These are phyloP conservation scores for Coemansia sp. DNA, from an alignment of 371 early-diverging fungal genomes.

Conservation along the genomic window DNA sequence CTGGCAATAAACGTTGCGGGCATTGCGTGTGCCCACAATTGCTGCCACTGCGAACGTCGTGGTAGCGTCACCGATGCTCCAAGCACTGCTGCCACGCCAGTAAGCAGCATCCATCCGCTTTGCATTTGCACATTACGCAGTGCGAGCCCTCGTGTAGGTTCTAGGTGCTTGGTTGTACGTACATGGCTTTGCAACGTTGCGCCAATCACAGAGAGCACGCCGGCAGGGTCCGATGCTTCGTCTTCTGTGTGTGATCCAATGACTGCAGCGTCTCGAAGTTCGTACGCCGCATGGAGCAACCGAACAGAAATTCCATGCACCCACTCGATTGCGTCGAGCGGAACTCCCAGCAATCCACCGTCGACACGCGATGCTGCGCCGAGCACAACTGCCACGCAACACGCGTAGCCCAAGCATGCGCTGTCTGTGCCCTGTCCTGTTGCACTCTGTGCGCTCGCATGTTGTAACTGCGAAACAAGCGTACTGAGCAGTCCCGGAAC, in stretches of 20 bases:
- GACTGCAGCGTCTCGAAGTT: conserved; percentile 20
- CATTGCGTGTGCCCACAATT: conserved; percentile 41
- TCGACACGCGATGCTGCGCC: neutral
- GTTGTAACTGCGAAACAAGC: conserved; percentile 28
- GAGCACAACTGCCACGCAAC: conserved; percentile 26
- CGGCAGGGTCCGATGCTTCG: conserved; percentile 24
- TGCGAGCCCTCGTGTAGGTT: neutral
- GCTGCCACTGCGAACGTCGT: conserved; percentile 32
- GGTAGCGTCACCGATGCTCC: neutral
- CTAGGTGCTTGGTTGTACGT: neutral
- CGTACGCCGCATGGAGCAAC: conserved; percentile 36
- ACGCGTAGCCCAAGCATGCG: conserved; percentile 36
- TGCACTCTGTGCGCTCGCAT: conserved; percentile 26
- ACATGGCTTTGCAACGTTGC: neutral
- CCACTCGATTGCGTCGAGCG: conserved; percentile 46
- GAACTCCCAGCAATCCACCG: conserved; percentile 6
- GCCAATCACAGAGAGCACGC: neutral
- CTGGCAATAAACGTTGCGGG: conserved; percentile 30
- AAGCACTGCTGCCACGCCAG: conserved; percentile 17
- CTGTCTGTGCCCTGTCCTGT: neutral
- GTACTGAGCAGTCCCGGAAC: conserved; percentile 6
- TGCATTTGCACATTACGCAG: conserved; percentile 38
- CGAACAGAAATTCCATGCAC: conserved; percentile 32
- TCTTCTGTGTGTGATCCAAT: neutral
- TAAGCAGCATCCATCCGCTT: conserved; percentile 44